Percentiles rank a stretch among this genome's conserved stretches.
These are phyloP conservation scores for Neonectria coccinea DNA, from an alignment of 2,329 filamentous ascomycete genomes.

Conservation along the genomic window DNA sequence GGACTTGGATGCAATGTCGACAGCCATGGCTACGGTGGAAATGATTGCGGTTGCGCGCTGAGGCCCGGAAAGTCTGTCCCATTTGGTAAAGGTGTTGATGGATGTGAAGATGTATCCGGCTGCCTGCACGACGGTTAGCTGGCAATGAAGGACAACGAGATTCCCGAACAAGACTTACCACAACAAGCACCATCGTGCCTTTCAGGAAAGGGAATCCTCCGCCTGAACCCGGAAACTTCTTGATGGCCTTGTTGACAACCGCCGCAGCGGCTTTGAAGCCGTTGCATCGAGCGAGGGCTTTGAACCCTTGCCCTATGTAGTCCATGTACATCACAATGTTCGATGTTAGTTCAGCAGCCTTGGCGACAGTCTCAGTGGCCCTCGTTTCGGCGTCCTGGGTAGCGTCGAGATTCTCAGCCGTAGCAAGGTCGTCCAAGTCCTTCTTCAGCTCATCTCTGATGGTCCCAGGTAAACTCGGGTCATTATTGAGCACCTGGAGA, in stretches of 20 bases:
- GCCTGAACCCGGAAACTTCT: not conserved
- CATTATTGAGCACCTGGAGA: not conserved
- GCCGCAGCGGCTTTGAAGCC: not conserved
- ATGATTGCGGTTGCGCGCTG: not conserved
- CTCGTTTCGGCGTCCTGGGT: not conserved
- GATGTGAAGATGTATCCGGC: not conserved
- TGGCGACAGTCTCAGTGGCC: not conserved
- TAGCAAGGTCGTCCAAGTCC: not conserved
- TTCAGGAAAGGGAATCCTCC: not conserved
- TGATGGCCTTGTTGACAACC: conserved; percentile 2
- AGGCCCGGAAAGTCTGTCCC: not conserved
- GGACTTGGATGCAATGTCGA: not conserved
- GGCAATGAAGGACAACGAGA: not conserved
- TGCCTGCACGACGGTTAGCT: not conserved
- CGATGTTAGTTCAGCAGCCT: not conserved
- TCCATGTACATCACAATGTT: not conserved
- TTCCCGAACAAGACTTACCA: not conserved
- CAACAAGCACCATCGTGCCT: not conserved
- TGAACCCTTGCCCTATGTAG: not conserved
- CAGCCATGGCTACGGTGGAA: not conserved
- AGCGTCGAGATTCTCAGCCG: not conserved
- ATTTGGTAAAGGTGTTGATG: not conserved
- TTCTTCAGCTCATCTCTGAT: not conserved
- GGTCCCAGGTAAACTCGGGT: not conserved
- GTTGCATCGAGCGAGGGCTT: conserved; percentile 1